Evolutionary conservation across 176 grass and related monocot genomes (phyloP).

Genomic region (Aegilops tauschii): DNA sequence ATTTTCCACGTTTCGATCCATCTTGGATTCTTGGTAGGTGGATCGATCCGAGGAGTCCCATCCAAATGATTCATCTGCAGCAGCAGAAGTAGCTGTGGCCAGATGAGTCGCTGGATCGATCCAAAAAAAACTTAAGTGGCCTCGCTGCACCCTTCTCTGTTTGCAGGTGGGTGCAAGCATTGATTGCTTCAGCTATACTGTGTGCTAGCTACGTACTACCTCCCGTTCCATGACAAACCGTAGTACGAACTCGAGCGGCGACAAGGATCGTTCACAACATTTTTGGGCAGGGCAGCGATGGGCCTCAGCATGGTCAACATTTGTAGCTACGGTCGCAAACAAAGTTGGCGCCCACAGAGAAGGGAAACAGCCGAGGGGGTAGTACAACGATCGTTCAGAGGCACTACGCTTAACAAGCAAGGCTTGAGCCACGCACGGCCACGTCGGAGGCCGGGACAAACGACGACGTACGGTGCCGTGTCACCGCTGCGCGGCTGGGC

Average conservation of each 20-base stretch:
- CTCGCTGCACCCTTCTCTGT: neutral
- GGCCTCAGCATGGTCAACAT: neutral
- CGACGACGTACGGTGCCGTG: neutral
- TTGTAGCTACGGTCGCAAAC: constrained; percentile 4
- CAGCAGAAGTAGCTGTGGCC: neutral
- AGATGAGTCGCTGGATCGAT: neutral
- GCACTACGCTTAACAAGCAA: neutral
- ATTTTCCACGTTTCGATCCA: neutral
- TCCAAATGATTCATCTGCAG: neutral
- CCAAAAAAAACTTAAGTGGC: neutral
- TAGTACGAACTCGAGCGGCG: neutral
- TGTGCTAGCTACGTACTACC: neutral
- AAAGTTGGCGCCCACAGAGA: constrained; percentile 11
- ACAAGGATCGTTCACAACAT: neutral
- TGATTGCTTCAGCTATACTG: neutral
- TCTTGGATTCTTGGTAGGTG: neutral
- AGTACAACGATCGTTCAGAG: neutral
- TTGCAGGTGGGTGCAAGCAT: neutral
- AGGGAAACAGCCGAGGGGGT: neutral
- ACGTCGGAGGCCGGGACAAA: constrained; percentile 9
- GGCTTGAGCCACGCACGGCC: neutral
- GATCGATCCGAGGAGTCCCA: neutral
- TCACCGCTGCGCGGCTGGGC: neutral
- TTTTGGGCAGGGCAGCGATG: neutral
- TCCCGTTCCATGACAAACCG: neutral